phyloP scores from a whole-genome alignment of 345 rosid species.

The Eucalyptus erythrocorys region DNA sequence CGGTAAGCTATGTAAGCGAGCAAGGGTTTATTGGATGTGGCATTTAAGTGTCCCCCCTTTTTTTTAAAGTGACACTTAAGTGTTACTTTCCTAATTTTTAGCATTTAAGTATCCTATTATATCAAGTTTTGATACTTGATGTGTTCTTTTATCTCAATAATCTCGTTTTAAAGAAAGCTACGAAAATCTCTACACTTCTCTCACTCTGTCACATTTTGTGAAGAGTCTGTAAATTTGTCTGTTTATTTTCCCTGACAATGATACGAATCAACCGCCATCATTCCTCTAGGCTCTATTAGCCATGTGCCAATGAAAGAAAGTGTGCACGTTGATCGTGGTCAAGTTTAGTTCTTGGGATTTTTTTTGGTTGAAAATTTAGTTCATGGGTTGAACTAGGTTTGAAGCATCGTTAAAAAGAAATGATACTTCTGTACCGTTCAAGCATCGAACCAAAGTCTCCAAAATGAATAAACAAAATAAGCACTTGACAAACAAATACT shows the following conservation, averaged over 20 bases:
- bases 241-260: neutral
- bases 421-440: neutral
- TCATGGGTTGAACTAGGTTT: neutral
- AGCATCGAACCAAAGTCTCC: neutral
- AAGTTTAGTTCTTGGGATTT: neutral
- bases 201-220: neutral
- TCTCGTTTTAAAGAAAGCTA: neutral
- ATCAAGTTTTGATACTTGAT: too few species aligned
- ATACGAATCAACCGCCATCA: neutral
- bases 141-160: too few species aligned
- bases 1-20: accelerated
- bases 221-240: neutral
- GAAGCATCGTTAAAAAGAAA: neutral
- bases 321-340: neutral
- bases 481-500: neutral
- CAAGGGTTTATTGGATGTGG: accelerated
- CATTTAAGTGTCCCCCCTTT: accelerated
- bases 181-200: neutral
- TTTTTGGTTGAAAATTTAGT: too few species aligned
- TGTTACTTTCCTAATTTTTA: accelerated
- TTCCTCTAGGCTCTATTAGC: neutral
- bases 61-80: accelerated
- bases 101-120: accelerated
- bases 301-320: neutral
- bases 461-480: neutral